Base-by-base conservation (phyloP, 2,329 filamentous ascomycete genomes). In the Phialemonium atrogriseum region DNA sequence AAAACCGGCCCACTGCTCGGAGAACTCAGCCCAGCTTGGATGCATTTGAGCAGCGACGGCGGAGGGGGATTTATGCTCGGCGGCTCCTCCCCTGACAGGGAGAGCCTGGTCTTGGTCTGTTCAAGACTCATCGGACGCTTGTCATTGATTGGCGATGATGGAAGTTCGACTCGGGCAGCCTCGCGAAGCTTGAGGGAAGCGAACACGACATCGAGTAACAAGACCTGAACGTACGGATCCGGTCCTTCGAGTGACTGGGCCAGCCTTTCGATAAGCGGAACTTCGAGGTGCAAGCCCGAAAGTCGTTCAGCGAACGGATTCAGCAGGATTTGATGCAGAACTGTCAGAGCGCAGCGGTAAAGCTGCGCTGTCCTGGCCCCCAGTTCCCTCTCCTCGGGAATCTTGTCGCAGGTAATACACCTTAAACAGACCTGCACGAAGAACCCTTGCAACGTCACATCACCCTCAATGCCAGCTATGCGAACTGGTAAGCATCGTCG, bases 1-100 rank as follows among this genome's bases (percentile, higher is more conserved):
- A 98, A 64, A 5, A 93, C 80, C 7, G 77, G 67, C 5, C 85
- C 77, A 43, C 84, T 88, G 32, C 68, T 77, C 3, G 70, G 53
- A 4, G 86, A 84, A 33, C 82, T 77, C 30, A 98, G 79, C 0
- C 87, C 91, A 27, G 78, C 75, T 38, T 86, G 79, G 10, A 98
- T 67, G 49, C 85, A 94, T 40, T 84, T 80, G n/a, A 91, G 70
- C n/a, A 98, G 59, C 21, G 79, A 64, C 11, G 75, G 61, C 3
- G 83, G 77, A 13, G 84, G 83, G 4, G 79, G 72, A 17, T 50
- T 49, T 5, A 41, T 47, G 38, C 23, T 41, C 25, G 32, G 47
- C 20, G 37, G 46, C 35, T 31, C 54, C 43, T 44, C 49, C 7
- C 49, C 49, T 4, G 50, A 46, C 13, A 63, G 45, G 1, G 68